A percentile compares a stretch with the other conserved stretches of the same genome.
Conservation (phyloP, 2,329 filamentous ascomycete genomes). For the Verticillium albo-atrum region DNA sequence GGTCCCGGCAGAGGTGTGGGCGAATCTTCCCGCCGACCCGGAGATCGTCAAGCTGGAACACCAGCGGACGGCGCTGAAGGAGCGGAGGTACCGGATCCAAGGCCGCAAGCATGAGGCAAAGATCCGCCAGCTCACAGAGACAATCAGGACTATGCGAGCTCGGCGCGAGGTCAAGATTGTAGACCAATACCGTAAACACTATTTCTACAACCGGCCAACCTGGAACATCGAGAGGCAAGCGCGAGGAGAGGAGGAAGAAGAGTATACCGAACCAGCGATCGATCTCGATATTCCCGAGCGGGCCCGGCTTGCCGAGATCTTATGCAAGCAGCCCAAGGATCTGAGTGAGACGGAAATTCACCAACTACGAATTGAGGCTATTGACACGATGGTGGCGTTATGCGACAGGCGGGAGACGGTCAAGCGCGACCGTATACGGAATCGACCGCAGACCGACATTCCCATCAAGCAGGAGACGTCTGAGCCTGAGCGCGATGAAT, state of each 20-base stretch:
- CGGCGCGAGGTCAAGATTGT: constrained; percentile 9
- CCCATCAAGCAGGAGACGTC: constrained; percentile 4
- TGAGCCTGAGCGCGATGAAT: constrained; percentile 6
- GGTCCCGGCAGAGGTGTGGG: constrained; percentile 22
- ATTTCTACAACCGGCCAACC: constrained; percentile 20
- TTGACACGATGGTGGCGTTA: constrained; percentile 15
- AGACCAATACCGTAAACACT: constrained; percentile 17
- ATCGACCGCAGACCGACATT: not conserved
- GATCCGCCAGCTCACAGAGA: constrained; percentile 16
- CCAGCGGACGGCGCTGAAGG: constrained; percentile 16
- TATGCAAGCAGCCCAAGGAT: constrained; percentile 11
- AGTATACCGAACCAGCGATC: constrained; percentile 14
- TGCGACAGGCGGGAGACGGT: constrained; percentile 16
- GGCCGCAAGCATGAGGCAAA: constrained; percentile 15
- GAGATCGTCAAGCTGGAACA: constrained; percentile 18
- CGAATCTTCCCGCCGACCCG: constrained; percentile 16
- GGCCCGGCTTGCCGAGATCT: constrained; percentile 12
- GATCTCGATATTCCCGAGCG: constrained; percentile 15
- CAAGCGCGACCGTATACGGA: constrained; percentile 5
- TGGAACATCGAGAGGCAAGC: constrained; percentile 21
- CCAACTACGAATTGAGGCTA: constrained; percentile 9
- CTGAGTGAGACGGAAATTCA: constrained; percentile 10
- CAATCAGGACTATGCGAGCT: constrained; percentile 16
- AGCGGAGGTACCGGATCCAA: constrained; percentile 18
- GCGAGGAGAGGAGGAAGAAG: constrained; percentile 14